Percentiles rank a stretch among this genome's conserved stretches.
Conservation (phyloP, 305 asterid species). For the Solanum hybrid region DNA sequence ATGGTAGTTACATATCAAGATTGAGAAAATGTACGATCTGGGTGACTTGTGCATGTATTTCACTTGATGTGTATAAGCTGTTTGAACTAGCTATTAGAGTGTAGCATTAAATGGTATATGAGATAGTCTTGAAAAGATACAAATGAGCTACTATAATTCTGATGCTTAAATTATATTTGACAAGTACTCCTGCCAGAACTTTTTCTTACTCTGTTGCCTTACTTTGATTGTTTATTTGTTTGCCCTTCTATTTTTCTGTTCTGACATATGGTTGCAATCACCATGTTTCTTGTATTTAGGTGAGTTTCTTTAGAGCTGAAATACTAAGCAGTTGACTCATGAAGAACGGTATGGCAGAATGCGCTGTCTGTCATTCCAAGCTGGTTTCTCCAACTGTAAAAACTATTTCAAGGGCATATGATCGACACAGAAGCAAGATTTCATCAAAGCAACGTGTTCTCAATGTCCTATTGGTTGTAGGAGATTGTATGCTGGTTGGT, state of each 20-base stretch:
- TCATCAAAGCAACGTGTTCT: conserved; percentile 68
- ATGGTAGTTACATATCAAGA: not conserved
- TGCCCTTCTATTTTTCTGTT: not conserved
- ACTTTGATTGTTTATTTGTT: not conserved
- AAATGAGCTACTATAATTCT: not conserved
- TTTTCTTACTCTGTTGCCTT: not conserved
- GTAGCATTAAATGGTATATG: not conserved
- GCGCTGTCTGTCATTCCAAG: conserved; percentile 73
- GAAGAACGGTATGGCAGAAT: conserved; percentile 74
- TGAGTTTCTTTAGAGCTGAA: not conserved
- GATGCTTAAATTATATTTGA: not conserved
- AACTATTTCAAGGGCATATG: conserved; percentile 64
- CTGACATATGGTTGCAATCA: not conserved
- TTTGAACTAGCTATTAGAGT: not conserved
- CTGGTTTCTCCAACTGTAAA: conserved; percentile 52
- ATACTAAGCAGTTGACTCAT: conserved; percentile 9
- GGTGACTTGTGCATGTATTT: not conserved
- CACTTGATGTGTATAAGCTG: not conserved
- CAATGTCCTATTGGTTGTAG: conserved; percentile 55
- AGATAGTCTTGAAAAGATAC: not conserved
- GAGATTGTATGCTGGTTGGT: conserved; percentile 72
- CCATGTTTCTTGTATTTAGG: not conserved
- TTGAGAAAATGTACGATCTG: not conserved
- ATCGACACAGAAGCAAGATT: conserved; percentile 48
- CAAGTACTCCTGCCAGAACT: not conserved